Conservation (phyloP, 176 grass and related monocot species). For the Triticum monococcum region DNA sequence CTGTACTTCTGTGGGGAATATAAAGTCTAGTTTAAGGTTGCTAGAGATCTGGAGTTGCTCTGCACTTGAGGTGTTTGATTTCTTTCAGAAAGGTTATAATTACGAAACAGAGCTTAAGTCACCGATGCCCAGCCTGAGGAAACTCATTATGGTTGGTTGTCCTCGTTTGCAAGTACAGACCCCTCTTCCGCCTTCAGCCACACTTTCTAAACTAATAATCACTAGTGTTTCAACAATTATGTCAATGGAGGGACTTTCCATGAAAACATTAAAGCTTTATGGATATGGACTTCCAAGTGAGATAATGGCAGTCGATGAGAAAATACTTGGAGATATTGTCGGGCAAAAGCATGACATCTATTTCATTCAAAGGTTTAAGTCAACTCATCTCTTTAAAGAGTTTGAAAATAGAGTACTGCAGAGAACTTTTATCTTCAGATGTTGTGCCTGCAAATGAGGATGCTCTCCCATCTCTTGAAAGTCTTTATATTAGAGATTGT, state of each 20-base stretch:
- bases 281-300: too few species aligned
- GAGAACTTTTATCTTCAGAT: background rate
- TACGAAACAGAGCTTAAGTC: background rate
- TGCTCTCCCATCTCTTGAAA: background rate
- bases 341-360: too few species aligned
- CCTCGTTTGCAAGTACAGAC: background rate
- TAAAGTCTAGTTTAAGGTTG: conserved; percentile 14
- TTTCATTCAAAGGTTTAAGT: too few species aligned
- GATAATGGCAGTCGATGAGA: too few species aligned
- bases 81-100: background rate
- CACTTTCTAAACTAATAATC: background rate
- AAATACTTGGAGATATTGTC: too few species aligned
- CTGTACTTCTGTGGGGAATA: background rate
- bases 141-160: background rate
- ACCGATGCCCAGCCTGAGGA: too few species aligned
- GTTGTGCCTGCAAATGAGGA: background rate
- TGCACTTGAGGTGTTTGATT: background rate
- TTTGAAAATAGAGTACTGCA: background rate
- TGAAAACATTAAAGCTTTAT: too few species aligned
- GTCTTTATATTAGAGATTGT: fast-evolving
- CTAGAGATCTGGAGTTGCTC: background rate
- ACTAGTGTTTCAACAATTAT: background rate
- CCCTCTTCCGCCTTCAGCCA: conserved; percentile 7
- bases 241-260: background rate
- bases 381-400: too few species aligned